Evolutionary conservation across 345 rosid genomes (phyloP), one percentile per base, ranked within the genome.

Genomic region (Atalantia buxifolia): DNA sequence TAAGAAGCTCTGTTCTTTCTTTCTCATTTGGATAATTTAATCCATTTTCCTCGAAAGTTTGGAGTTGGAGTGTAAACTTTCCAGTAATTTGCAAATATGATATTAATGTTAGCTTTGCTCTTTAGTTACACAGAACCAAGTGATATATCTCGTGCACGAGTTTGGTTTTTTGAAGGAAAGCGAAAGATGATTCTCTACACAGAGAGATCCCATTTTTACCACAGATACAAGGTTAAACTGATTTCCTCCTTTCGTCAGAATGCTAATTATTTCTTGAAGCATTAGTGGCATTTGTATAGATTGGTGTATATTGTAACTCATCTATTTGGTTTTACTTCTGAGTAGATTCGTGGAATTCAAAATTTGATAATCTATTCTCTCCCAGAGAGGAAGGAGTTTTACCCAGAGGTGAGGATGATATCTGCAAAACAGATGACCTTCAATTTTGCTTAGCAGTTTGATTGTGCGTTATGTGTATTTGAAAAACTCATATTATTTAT

Each of bases 381-480:
- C 40, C 98, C 98, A 0, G 97, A 96, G 78, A 84, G 97, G 79
- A 96, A 94, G 83, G 98, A 96, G 86, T 94, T 96, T 71, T 96
- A 94, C 78, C 92, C 94, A 38, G 94, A 96, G 97, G 99, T 89
- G 77, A 86, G 88, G 57, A 59, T 60, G 33, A 30, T 50, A 56
- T 42, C 35, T 40, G 75, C 66, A 38, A 77, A 70, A n/a, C 75
- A 19, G 72, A 66, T 57, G 21, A 48, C 31, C 55, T 25, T 59
- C 22, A 60, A 24, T 62, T 14, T 33, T 64, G 36, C 36, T 36
- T 25, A 38, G 18, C 60, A 2, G 50, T 38, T 48, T 74, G 57
- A 31, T 35, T 36, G 67, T 53, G 62, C 5, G 6, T 0, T 31
- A n/a, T 1, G 1, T 40, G 5, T 61, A 22, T 59, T 27, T 6